Percentiles rank a stretch among this genome's conserved stretches.
These are phyloP conservation scores for Boletus reticuloceps DNA, from an alignment of 768 basidiomycete genomes.

Conservation along the genomic window DNA sequence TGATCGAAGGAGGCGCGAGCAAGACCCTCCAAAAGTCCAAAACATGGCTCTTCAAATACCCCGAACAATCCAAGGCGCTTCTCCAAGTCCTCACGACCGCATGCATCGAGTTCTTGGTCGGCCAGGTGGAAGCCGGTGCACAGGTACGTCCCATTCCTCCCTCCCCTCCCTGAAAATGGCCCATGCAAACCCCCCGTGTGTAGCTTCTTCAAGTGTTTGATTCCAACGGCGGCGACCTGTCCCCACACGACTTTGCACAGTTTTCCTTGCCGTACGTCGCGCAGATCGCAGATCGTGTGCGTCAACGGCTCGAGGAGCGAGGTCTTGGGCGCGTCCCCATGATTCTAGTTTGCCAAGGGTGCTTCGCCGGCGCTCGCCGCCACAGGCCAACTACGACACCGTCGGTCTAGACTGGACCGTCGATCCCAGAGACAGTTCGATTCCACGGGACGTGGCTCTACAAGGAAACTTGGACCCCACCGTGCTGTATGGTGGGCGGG, in stretches of 20 bases:
- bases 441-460: slow-evolving; percentile 61
- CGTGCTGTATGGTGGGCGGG: slow-evolving; percentile 79
- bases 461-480: slow-evolving; percentile 96
- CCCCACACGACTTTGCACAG: slow-evolving; percentile 77
- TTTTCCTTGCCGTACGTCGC: slow-evolving; percentile 82
- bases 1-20: slow-evolving; percentile 95
- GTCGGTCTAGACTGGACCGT: slow-evolving; percentile 92
- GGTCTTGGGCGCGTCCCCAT: slow-evolving; percentile 66
- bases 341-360: slow-evolving; percentile 94
- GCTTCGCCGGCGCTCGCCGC: slow-evolving; percentile 75
- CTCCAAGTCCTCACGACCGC: slow-evolving; percentile 81
- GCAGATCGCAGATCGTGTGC: slow-evolving; percentile 72
- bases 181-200: not conserved
- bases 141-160: slow-evolving; percentile 58
- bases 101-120: slow-evolving; percentile 86
- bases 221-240: slow-evolving; percentile 92
- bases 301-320: slow-evolving; percentile 50
- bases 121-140: slow-evolving; percentile 92
- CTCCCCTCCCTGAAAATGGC: not conserved
- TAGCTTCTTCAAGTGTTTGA: slow-evolving; percentile 97
- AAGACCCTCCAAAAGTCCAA: slow-evolving; percentile 91
- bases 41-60: slow-evolving; percentile 91
- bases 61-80: slow-evolving; percentile 76
- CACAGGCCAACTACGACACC: slow-evolving; percentile 73
- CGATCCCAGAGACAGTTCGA: slow-evolving; percentile 62